phyloP scores from a whole-genome alignment of 208 protist genomes.

The Acanthamoeba rhysodes region DNA sequence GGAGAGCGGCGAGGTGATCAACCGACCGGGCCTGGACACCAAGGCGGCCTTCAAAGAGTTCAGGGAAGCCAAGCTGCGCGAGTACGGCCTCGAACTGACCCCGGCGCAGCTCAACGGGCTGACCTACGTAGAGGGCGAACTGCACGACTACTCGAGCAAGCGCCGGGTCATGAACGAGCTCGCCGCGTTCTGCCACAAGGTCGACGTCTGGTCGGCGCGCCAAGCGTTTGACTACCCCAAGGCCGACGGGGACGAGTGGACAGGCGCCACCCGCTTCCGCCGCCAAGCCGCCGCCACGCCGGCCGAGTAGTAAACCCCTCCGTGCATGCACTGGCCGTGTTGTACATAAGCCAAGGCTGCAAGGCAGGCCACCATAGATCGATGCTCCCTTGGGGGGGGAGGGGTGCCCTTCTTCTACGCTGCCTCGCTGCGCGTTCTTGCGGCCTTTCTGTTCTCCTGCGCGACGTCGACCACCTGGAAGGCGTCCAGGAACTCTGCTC shows the following conservation, averaged over 20 bases:
- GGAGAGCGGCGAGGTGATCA: background rate
- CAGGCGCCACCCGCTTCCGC: conserved; percentile 5
- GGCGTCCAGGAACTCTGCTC: conserved; percentile 39
- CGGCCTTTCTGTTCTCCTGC: background rate
- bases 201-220: conserved; percentile 26
- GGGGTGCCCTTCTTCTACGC: background rate
- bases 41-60: conserved; percentile 23
- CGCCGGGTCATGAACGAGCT: conserved; percentile 30
- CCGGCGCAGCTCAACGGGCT: conserved; percentile 22
- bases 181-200: conserved; percentile 31
- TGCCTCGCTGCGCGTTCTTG: background rate
- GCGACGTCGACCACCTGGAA: conserved; percentile 50
- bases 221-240: conserved; percentile 18
- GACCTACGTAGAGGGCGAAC: conserved; percentile 36
- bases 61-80: conserved; percentile 14
- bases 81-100: conserved; percentile 12
- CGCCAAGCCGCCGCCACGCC: background rate
- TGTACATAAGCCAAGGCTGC: no score
- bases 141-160: conserved; percentile 40
- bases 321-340: no score
- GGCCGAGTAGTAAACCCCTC: background rate
- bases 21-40: background rate
- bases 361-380: no score
- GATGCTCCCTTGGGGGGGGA: no score
- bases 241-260: conserved; percentile 24